Evolutionary conservation across 768 basidiomycete species (phyloP), one percentile per base, ranked within the genome.

Genomic region (Nidularia sp.): DNA sequence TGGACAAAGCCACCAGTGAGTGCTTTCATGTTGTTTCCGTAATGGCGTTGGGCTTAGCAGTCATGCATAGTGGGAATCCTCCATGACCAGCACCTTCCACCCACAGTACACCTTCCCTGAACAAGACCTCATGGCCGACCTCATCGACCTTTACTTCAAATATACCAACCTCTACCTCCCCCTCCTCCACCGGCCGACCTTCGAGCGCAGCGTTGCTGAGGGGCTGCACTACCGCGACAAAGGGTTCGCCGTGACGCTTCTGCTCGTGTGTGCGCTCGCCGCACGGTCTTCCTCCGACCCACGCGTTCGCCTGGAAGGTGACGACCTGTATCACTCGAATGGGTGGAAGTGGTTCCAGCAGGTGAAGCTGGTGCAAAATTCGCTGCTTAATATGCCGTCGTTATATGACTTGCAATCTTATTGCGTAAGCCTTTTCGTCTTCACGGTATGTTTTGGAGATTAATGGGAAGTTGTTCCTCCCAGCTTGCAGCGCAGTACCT

Each of bases 321-420:
- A 54, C 18, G 60, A 58, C 6, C 58, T 58, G 49, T 53, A 63
- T 45, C 71, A 73, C 49, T 77, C 74, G 3, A 67, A 70, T 13
- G 82, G 81, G 0, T 83, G 77, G 77, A 75, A 72, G 53, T 86
- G 74, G 66, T 80, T 78, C 53, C 65, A 74, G 10, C 82, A 85
- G 60, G 77, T 83, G 2, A 77, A 85, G 52, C 69, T 77, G 59
- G 74, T 84, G 36, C 76, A 79, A 39, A 77, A 76, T 60, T 76
- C 75, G 0, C 65, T 88, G 41, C 70, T 88, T 7, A 69, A 71
- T 0, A 77, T 81, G 6, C 85, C 88, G 1, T 66, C 75, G 8
- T 60, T 91, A 55, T 83, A 79, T 62, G 89, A 91, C 56, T 63
- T 93, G 50, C 90, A 93, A 61, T 74, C 74, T 32, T 80, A 81